These are phyloP conservation scores for Saccharomyces paradoxus DNA, from an alignment of 805 yeast genomes.

Conservation along the genomic window DNA sequence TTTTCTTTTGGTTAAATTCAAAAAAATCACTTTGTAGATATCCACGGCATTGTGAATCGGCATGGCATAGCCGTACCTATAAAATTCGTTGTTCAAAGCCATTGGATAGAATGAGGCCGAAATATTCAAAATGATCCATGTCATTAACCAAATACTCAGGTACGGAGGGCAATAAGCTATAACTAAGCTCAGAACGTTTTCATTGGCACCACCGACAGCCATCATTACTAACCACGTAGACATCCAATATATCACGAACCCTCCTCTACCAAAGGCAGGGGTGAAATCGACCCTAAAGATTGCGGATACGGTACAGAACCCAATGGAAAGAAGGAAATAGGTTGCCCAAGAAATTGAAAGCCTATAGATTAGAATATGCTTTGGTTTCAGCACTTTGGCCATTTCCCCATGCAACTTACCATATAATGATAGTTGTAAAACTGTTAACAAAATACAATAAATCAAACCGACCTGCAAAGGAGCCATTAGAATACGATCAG, in stretches of 20 bases:
- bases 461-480: slow-evolving; percentile 72
- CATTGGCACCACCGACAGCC: slow-evolving; percentile 72
- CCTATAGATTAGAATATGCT: slow-evolving; percentile 46
- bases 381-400: slow-evolving; percentile 37
- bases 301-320: slow-evolving; percentile 51
- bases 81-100: slow-evolving; percentile 49
- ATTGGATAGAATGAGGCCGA: slow-evolving; percentile 63
- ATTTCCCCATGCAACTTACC: slow-evolving; percentile 43
- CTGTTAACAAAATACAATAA: slow-evolving; percentile 61
- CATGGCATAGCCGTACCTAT: slow-evolving; percentile 56
- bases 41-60: slow-evolving; percentile 64
- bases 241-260: slow-evolving; percentile 72
- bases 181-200: slow-evolving; percentile 47
- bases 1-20: slow-evolving; percentile 47
- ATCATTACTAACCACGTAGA: slow-evolving; percentile 57
- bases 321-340: slow-evolving; percentile 50
- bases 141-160: slow-evolving; percentile 62
- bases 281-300: slow-evolving; percentile 61
- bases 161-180: slow-evolving; percentile 52
- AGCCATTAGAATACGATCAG: slow-evolving; percentile 46
- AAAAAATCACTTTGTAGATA: slow-evolving; percentile 49
- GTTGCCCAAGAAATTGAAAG: slow-evolving; percentile 41
- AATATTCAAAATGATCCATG: slow-evolving; percentile 62
- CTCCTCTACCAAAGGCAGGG: slow-evolving; percentile 52
- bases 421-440: slow-evolving; percentile 61